These are phyloP conservation scores for Arctium minus DNA, from an alignment of 129 eudicot genomes.

Conservation along the genomic window DNA sequence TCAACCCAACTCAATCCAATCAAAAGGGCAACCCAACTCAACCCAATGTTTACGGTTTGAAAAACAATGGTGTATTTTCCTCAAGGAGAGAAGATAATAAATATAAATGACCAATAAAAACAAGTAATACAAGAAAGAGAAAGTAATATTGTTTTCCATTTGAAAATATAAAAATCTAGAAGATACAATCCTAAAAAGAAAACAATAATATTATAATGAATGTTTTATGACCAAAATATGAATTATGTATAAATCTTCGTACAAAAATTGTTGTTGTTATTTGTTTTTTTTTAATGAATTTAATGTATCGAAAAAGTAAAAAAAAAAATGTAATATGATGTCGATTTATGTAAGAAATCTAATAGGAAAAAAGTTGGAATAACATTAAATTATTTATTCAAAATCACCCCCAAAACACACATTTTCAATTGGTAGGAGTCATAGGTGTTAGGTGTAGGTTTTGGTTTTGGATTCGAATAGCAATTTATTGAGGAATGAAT, in stretches of 20 bases:
- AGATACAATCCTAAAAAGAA: neutral
- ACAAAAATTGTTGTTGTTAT: neutral
- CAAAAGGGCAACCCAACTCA: no score
- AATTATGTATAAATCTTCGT: neutral
- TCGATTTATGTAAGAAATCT: neutral
- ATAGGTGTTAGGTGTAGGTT: slow-evolving; percentile 2
- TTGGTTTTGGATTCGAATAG: slow-evolving; percentile 1
- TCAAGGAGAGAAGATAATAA: no score
- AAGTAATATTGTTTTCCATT: no score
- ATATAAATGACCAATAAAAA: no score
- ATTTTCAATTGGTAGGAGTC: neutral
- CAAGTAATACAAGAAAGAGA: neutral
- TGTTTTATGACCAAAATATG: neutral
- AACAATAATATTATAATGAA: no score
- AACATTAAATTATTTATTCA: neutral
- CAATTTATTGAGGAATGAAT: slow-evolving; percentile 7
- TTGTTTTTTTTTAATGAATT: neutral
- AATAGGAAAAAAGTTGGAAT: neutral
- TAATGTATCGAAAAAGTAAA: neutral
- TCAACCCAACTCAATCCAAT: no score
- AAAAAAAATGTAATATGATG: neutral
- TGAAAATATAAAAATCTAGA: no score
- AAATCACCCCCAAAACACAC: neutral
- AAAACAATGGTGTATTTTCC: no score
- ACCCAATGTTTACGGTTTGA: no score